Base-by-base conservation (phyloP, 2,329 filamentous ascomycete genomes). In the Neopestalotiopsis clavispora region DNA sequence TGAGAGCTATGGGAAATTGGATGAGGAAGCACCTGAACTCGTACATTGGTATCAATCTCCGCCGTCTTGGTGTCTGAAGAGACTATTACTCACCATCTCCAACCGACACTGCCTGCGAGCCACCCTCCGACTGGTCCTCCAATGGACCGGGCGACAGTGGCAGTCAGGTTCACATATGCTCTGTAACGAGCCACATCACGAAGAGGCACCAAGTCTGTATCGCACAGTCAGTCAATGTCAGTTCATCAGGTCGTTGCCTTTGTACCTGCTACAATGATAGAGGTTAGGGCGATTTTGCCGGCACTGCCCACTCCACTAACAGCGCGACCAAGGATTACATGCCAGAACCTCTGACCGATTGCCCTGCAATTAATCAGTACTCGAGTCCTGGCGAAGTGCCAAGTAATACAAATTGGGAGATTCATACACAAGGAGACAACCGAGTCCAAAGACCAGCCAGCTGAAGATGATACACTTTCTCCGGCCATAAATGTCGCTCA, bases 111-210 rank as follows among this genome's bases (percentile, higher is more conserved):
- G 28, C 57, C 57, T 14, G 57, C 57, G 9, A 60, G 57, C 57
- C 28, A 60, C n/a, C 57, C 57, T 60, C 57, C 57, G 57, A 60
- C 23, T 17, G 57, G 57, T 38, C 57, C 57, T 60, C 57, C 57
- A 5, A 60, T 30, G n/a, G 57, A 60, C n/a, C 57, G 20, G n/a
- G 57, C n/a, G 4, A 60, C 14, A 2, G 57, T 60, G 5, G 57
- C 57, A 32, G 57, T 60, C 57, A 60, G 57, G 1, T 60, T 60
- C 6, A 60, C 57, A 30, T 60, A 60, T 32, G 57, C 28, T 14
- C 57, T 30, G 28, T 60, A 60, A 14, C 32, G 57, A 5, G 57
- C 57, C 1, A 60, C 23, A 7, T 60, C 23, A 7, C 28, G 57
- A 9, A 60, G 7, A 17, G 57, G 57, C 2, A 60, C 32, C 28